Evolutionary conservation across 768 basidiomycete species (phyloP), one percentile per base, ranked within the genome.

Genomic region (Tylopilus vinaceipallidus): DNA sequence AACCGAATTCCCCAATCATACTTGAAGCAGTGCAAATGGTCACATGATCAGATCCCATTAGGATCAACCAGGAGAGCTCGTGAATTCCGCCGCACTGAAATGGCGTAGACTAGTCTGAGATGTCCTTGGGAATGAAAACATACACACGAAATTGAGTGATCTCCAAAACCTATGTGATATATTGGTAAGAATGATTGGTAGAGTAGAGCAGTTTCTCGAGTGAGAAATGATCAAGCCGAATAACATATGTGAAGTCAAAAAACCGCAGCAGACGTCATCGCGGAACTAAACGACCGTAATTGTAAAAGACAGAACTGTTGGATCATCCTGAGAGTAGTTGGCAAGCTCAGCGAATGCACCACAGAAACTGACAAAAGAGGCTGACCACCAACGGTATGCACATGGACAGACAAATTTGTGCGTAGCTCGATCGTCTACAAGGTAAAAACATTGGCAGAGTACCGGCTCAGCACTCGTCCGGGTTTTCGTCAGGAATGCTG

Each of bases 401-500:
- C 58, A 64, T 39, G 36, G 45, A 55, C 55, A 66, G 45, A 58
- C 55, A 65, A 48, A 22, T 44, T 47, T 57, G 41, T 63, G 56
- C 43, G 38, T 29, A 53, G 45, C 40, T 39, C 50, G 43, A 27
- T 53, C 52, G 60, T 62, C 36, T 67, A 69, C 63, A 57, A 54
- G 29, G 26, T 42, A 24, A 29, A 38, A 42, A 37, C 53, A 39
- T 43, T 23, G 35, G 13, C 24, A 39, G 41, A 46, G 41, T 20
- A 30, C 40, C 16, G 53, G 62, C 56, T 72, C 53, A 80, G 30
- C 80, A 78, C 56, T 77, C 80, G 53, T 78, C 78, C 20, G 73
- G 72, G 36, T 79, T 71, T 41, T 81, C 78, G 53, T 80, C 79
- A 41, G 80, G 79, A 53, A 81, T 80, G 64, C 69, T 74, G 42